Percentiles rank a stretch among this genome's conserved stretches.
phyloP scores from a whole-genome alignment of 257 asterid genomes.

The Cynanchum wilfordii region DNA sequence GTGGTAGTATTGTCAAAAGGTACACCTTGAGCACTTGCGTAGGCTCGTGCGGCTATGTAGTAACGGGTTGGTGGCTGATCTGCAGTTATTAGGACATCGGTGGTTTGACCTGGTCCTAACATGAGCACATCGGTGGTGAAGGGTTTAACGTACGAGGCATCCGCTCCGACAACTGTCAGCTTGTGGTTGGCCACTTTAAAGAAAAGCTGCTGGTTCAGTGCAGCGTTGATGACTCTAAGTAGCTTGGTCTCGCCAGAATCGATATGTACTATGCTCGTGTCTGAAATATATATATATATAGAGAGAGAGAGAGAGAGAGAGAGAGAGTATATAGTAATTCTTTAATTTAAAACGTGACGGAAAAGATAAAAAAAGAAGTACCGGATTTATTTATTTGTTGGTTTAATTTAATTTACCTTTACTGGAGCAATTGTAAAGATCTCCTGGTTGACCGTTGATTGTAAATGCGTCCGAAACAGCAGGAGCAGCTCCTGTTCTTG shows the following conservation, averaged over 20 bases:
- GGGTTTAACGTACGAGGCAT: constrained; percentile 74
- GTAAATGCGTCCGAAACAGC: constrained; percentile 81
- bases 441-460: constrained; percentile 95
- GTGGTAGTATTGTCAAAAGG: constrained; percentile 90
- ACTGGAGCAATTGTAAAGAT: constrained; percentile 75
- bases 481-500: constrained; percentile 74
- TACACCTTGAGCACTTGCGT: constrained; percentile 77
- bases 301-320: too few relatives aligned
- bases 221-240: constrained; percentile 67
- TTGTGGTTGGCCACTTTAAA: constrained; percentile 75
- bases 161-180: constrained; percentile 87
- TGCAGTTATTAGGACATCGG: constrained; percentile 74
- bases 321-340: too few relatives aligned
- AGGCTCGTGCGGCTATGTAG: constrained; percentile 87
- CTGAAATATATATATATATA: constrained; percentile 36
- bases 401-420: constrained; percentile 32
- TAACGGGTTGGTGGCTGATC: constrained; percentile 65
- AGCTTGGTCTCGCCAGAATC: constrained; percentile 67
- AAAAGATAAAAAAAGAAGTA: too few relatives aligned
- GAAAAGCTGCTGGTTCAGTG: constrained; percentile 83
- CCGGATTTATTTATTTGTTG: not conserved
- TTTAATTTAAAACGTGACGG: too few relatives aligned
- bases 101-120: constrained; percentile 96
- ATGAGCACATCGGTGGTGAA: constrained; percentile 75
- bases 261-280: constrained; percentile 47